Conservation (phyloP, 345 rosid genomes). For the Syzygium jambos region DNA sequence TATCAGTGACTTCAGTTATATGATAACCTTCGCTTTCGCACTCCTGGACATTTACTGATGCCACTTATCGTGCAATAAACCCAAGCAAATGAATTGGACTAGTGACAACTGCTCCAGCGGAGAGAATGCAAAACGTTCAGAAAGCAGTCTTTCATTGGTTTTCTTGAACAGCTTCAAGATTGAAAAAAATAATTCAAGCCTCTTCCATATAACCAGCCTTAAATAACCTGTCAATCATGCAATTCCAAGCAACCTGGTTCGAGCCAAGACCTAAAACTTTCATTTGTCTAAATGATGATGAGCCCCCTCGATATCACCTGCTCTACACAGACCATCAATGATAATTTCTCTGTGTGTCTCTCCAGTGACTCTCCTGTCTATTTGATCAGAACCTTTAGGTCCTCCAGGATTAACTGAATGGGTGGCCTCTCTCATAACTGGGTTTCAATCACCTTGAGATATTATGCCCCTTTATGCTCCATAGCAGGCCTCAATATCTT, state of each 20-base stretch:
- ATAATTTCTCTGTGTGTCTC: constrained; percentile 17
- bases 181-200: constrained; percentile 11
- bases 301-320: constrained; percentile 51
- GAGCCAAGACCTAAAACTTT: constrained; percentile 34
- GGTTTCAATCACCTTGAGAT: background rate
- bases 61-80: background rate
- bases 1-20: background rate
- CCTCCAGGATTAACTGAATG: background rate
- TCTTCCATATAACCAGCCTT: constrained; percentile 50
- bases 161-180: background rate
- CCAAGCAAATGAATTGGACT: background rate
- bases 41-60: background rate
- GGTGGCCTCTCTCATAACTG: background rate
- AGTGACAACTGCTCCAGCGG: background rate
- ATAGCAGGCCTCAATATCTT: background rate
- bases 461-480: background rate
- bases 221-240: constrained; percentile 58
- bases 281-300: constrained; percentile 43
- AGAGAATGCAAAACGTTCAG: background rate
- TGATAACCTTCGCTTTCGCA: background rate
- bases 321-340: constrained; percentile 56
- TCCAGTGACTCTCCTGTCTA: background rate
- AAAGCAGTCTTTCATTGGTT: background rate
- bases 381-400: background rate
- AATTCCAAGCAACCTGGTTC: constrained; percentile 47